phyloP scores from a whole-genome alignment of 257 asterid species.

The Leonotis leonurus region DNA sequence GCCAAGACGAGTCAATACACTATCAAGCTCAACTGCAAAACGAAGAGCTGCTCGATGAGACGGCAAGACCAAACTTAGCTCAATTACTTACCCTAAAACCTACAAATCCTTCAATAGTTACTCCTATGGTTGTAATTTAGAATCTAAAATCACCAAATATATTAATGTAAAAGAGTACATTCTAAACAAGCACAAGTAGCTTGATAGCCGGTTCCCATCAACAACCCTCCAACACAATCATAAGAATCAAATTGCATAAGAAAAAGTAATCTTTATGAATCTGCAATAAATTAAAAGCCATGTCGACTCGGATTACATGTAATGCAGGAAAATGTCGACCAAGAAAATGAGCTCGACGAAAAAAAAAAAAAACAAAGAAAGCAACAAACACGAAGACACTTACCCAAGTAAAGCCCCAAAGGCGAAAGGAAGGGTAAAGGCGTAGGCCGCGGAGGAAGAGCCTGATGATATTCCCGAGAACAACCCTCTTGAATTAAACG shows the following conservation, averaged over 20 bases:
- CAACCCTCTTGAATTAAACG: conserved; percentile 42
- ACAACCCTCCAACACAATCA: not conserved
- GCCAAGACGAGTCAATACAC: not conserved
- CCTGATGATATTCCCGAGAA: conserved; percentile 38
- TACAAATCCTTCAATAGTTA: not conserved
- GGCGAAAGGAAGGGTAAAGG: conserved; percentile 49
- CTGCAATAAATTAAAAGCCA: not conserved
- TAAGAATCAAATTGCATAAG: not conserved
- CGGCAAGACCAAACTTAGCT: not conserved
- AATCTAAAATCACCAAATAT: not conserved
- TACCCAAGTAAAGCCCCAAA: conserved; percentile 52
- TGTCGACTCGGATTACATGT: not conserved
- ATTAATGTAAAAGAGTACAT: not conserved
- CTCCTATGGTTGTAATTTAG: not conserved
- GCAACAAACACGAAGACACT: no score
- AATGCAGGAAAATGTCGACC: not conserved
- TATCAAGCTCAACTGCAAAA: not conserved
- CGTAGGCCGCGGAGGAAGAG: conserved; percentile 31
- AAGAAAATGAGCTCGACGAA: not conserved
- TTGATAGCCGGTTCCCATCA: not conserved
- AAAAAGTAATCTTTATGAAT: not conserved
- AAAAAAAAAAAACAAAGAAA: no score
- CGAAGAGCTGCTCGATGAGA: not conserved
- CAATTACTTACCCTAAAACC: not conserved
- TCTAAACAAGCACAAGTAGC: no score